These are phyloP conservation scores for Coemansia sp. DNA, from an alignment of 192 early-diverging fungal genomes.

Conservation along the genomic window DNA sequence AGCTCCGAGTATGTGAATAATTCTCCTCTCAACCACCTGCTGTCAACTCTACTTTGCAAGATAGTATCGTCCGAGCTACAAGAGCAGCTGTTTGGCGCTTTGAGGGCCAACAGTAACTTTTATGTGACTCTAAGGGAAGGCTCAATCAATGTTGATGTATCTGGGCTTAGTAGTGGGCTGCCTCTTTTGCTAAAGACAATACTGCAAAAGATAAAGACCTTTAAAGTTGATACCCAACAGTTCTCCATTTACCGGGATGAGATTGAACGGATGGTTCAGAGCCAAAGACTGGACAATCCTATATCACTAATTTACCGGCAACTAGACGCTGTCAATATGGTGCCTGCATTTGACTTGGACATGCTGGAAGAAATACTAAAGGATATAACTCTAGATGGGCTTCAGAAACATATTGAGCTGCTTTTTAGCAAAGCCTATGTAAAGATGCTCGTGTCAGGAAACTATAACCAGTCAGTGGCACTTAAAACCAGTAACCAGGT, in stretches of 20 bases:
- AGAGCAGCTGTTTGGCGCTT: slow-evolving; percentile 80
- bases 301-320: background rate
- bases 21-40: background rate
- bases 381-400: slow-evolving; percentile 69
- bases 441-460: slow-evolving; percentile 83
- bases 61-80: slow-evolving; percentile 47
- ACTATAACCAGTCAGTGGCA: slow-evolving; percentile 68
- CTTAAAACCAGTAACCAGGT: slow-evolving; percentile 59
- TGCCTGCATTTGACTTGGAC: slow-evolving; percentile 59
- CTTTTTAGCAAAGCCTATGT: slow-evolving; percentile 67
- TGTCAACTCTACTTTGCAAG: background rate
- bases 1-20: background rate
- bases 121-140: slow-evolving; percentile 62
- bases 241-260: slow-evolving; percentile 56
- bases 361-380: slow-evolving; percentile 64
- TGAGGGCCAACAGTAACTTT: slow-evolving; percentile 73
- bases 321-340: background rate
- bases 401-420: slow-evolving; percentile 70
- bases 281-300: background rate
- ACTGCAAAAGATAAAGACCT: slow-evolving; percentile 60
- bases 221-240: slow-evolving; percentile 62
- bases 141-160: slow-evolving; percentile 61
- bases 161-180: slow-evolving; percentile 86
- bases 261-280: background rate
- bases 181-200: slow-evolving; percentile 67